phyloP scores from a whole-genome alignment of 1,284 basidiomycete genomes.

The Ganoderma sinense region DNA sequence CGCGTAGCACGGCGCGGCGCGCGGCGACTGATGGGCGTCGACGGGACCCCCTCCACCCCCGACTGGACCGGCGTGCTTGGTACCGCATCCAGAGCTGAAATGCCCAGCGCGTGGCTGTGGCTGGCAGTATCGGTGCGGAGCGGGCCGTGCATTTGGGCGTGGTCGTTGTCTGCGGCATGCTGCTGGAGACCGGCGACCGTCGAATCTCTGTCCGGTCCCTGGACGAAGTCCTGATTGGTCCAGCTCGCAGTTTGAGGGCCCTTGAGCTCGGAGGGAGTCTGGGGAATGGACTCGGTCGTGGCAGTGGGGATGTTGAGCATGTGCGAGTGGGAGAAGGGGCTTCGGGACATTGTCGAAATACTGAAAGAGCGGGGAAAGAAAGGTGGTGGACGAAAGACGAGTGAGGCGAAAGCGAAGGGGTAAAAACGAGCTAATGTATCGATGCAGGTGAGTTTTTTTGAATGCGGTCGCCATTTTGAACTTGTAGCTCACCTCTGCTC shows the following conservation, averaged over 20 bases:
- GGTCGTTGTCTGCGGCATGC: background rate
- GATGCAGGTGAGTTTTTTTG: background rate
- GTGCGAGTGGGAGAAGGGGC: conserved; percentile 5
- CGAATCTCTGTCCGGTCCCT: background rate
- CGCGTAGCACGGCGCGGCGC: conserved; percentile 9
- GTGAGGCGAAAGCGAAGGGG: background rate
- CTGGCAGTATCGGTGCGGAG: background rate
- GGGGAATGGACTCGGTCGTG: background rate
- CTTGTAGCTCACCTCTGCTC: background rate
- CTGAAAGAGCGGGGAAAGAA: background rate
- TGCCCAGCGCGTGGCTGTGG: background rate
- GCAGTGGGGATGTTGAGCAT: conserved; percentile 9
- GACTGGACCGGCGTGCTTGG: background rate
- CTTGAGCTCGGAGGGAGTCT: background rate
- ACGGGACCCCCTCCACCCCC: background rate
- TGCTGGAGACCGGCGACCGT: background rate
- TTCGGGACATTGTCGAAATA: conserved; percentile 1
- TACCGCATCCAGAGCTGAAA: background rate
- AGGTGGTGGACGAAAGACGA: background rate
- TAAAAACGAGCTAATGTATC: background rate
- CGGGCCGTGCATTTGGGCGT: too few species aligned
- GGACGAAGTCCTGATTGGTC: background rate
- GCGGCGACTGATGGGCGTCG: conserved; percentile 6
- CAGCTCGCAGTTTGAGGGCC: background rate
- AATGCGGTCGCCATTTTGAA: background rate